phyloP scores from a whole-genome alignment of 768 basidiomycete genomes.

The Leccinum fibrillosum region DNA sequence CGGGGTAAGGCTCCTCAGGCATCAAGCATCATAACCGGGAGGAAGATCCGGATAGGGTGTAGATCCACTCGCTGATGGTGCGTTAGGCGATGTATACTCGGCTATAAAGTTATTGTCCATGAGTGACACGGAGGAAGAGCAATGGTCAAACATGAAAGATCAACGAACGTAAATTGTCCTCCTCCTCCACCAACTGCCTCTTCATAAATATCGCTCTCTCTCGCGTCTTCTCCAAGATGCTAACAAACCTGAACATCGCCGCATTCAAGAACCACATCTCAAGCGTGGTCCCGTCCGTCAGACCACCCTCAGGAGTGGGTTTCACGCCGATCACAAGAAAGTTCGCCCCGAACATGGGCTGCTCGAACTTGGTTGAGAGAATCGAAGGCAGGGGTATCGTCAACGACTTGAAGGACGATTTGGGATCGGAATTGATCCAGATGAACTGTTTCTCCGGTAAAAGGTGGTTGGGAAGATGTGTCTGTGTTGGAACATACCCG shows the following conservation, averaged over 20 bases:
- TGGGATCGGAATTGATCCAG: constrained; percentile 44
- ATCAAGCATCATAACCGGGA: constrained; percentile 28
- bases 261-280: constrained; percentile 68
- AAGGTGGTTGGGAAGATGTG: constrained; percentile 4
- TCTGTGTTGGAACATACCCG: constrained; percentile 45
- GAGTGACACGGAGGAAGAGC: neutral
- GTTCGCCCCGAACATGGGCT: constrained; percentile 70
- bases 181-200: constrained; percentile 43
- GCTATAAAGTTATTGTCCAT: constrained; percentile 14
- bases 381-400: constrained; percentile 61
- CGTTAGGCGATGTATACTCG: constrained; percentile 27
- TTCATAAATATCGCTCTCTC: constrained; percentile 76
- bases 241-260: constrained; percentile 72
- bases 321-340: constrained; percentile 63
- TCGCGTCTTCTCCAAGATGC: constrained; percentile 70
- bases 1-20: neutral
- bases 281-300: constrained; percentile 58
- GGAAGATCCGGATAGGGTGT: constrained; percentile 25
- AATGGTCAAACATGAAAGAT: neutral
- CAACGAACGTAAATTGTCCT: constrained; percentile 32
- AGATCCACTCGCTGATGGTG: constrained; percentile 15
- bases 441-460: constrained; percentile 49
- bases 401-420: constrained; percentile 39
- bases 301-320: constrained; percentile 64
- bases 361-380: constrained; percentile 68